Evolutionary conservation across 2,329 filamentous ascomycete genomes (phyloP).

Genomic region (Lizonia empirigonia): DNA sequence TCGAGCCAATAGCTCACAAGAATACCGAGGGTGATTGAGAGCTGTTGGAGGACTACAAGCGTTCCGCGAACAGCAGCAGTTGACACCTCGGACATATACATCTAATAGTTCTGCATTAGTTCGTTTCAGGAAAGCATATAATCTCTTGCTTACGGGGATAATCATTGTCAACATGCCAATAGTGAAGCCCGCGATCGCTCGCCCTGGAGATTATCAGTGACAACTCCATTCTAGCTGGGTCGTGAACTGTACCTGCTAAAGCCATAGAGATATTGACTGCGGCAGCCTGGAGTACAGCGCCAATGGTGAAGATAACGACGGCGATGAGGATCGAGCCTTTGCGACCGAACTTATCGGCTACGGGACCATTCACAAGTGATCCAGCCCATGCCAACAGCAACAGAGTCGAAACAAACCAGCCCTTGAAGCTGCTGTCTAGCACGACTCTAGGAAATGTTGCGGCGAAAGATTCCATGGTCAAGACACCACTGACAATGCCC

Average conservation of each 20-base stretch:
- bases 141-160: conserved; percentile 15
- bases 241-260: conserved; percentile 19
- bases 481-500: conserved; percentile 26
- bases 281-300: conserved; percentile 27
- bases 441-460: conserved; percentile 27
- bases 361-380: conserved; percentile 31
- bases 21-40: conserved; percentile 29
- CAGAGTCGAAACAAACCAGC: conserved; percentile 30
- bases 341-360: conserved; percentile 28
- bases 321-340: conserved; percentile 30
- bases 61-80: conserved; percentile 29
- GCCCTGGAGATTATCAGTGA: conserved; percentile 10
- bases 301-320: conserved; percentile 27
- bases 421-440: conserved; percentile 28
- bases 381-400: conserved; percentile 28
- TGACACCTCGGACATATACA: conserved; percentile 33
- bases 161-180: conserved; percentile 33
- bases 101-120: background rate
- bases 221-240: background rate
- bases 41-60: conserved; percentile 28
- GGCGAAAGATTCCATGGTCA: conserved; percentile 31
- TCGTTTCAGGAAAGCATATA: no score
- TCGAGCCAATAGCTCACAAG: conserved; percentile 30
- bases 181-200: conserved; percentile 27
- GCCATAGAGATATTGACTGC: conserved; percentile 26